phyloP scores from a whole-genome alignment of 371 early-diverging fungal species.

The Capniomyces stellatus region DNA sequence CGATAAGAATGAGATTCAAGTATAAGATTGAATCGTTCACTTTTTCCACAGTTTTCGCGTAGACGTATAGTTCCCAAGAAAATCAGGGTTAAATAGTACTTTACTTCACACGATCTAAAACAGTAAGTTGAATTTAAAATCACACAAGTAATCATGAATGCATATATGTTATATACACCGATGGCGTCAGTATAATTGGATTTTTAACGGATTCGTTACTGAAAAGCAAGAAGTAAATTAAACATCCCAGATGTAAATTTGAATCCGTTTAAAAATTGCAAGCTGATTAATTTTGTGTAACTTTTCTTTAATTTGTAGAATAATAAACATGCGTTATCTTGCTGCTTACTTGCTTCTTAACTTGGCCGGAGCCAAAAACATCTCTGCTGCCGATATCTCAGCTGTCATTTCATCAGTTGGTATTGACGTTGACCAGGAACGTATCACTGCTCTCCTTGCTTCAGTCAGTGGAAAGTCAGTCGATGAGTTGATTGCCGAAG shows the following conservation, averaged over 20 bases:
- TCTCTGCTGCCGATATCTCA: constrained; percentile 66
- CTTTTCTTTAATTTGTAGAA: too few species aligned
- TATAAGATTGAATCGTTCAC: too few species aligned
- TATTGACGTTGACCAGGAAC: constrained; percentile 69
- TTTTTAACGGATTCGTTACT: too few species aligned
- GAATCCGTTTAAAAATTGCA: too few species aligned
- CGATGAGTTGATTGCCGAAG: constrained; percentile 77
- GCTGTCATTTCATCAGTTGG: constrained; percentile 81
- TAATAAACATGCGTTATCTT: constrained; percentile 75
- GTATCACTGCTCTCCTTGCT: constrained; percentile 53
- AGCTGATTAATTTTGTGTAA: too few species aligned
- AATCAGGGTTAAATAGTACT: constrained; percentile 4
- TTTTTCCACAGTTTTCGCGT: too few species aligned
- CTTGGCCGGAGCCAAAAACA: constrained; percentile 66
- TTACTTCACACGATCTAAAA: constrained; percentile 4
- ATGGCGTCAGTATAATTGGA: too few species aligned
- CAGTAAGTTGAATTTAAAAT: background rate
- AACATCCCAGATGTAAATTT: too few species aligned
- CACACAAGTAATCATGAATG: background rate
- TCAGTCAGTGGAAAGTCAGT: constrained; percentile 79
- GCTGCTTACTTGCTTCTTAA: constrained; percentile 92
- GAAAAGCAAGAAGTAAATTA: too few species aligned
- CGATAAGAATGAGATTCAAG: too few species aligned
- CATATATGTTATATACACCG: background rate
- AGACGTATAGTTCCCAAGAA: constrained; percentile 4